Evolutionary conservation across 345 rosid genomes (phyloP).

Genomic region (Ceriops decandra): DNA sequence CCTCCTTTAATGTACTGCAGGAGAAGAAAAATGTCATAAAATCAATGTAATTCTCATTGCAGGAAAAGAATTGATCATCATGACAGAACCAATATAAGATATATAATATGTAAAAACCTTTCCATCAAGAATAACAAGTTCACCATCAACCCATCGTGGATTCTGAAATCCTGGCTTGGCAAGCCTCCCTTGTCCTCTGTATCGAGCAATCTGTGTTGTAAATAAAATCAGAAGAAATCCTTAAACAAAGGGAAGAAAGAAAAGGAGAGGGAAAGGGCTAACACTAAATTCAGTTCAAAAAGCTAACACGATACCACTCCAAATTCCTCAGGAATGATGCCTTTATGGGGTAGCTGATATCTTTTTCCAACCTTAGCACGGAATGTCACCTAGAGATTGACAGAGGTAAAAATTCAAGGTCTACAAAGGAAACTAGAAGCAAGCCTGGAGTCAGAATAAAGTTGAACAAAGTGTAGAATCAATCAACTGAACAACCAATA

Average conservation of each 20-base stretch:
- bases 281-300: conserved; percentile 2
- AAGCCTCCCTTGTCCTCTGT: conserved; percentile 94
- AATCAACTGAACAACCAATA: background rate
- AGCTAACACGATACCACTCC: conserved; percentile 63
- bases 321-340: conserved; percentile 93
- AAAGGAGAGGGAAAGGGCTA: conserved; percentile 1
- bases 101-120: conserved; percentile 48
- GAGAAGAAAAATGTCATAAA: conserved; percentile 2
- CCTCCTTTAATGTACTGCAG: conserved; percentile 89
- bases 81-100: background rate
- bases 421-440: conserved; percentile 2
- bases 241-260: conserved; percentile 6
- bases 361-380: conserved; percentile 91
- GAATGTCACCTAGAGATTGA: conserved; percentile 66
- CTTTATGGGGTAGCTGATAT: conserved; percentile 90
- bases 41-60: conserved; percentile 9
- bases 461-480: background rate
- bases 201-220: conserved; percentile 67
- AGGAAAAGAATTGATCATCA: background rate
- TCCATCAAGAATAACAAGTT: conserved; percentile 92
- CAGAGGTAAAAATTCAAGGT: background rate
- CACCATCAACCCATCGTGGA: conserved; percentile 98
- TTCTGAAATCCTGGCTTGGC: conserved; percentile 86
- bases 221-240: conserved; percentile 12
- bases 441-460: too few relatives aligned